A percentile compares a stretch with the other conserved stretches of the same genome.
Conservation (phyloP, 257 asterid species). For the Nicotiana tomentosiformis region DNA sequence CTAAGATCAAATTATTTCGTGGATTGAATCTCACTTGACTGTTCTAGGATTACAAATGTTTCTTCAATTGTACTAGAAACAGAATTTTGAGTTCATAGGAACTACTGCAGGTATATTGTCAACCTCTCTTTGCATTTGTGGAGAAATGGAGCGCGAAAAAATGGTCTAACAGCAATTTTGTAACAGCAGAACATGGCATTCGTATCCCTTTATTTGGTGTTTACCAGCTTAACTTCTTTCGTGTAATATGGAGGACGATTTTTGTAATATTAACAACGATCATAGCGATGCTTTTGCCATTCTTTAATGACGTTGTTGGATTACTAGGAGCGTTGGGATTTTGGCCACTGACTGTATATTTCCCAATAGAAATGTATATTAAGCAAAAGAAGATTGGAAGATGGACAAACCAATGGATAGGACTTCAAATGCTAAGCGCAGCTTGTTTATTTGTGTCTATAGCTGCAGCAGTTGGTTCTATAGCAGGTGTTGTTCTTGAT, state of each 20-base stretch:
- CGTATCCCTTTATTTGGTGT: background rate
- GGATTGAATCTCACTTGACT: too few relatives aligned
- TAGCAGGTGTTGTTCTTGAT: background rate
- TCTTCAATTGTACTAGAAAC: too few relatives aligned
- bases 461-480: background rate
- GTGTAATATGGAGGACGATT: background rate
- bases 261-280: background rate
- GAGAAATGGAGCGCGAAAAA: background rate
- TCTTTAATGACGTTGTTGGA: background rate
- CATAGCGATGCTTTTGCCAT: background rate
- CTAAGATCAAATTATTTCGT: too few relatives aligned
- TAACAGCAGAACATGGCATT: background rate
- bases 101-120: background rate
- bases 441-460: background rate
- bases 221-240: background rate
- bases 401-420: background rate
- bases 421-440: background rate
- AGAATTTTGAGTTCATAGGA: too few relatives aligned
- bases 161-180: background rate
- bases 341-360: background rate
- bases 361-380: conserved; percentile 4
- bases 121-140: background rate
- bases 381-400: background rate
- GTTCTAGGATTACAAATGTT: too few relatives aligned
- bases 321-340: background rate